A percentile compares a stretch with the other conserved stretches of the same genome.
Evolutionary conservation across 2,329 filamentous ascomycete species (phyloP).

Genomic region (Penicillium crustosum): DNA sequence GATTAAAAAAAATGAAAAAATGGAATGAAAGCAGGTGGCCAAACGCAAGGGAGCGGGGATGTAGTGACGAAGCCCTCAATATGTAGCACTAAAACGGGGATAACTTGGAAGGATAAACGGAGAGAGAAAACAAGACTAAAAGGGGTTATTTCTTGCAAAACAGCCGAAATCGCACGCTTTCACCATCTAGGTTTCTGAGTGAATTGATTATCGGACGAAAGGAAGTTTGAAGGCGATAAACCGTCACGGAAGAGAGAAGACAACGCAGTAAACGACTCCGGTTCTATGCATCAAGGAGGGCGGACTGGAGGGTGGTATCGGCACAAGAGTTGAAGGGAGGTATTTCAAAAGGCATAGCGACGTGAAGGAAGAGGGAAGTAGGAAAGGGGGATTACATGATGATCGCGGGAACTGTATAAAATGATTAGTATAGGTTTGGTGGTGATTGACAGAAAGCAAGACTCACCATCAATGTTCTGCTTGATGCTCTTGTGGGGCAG

Average conservation of each 20-base stretch:
- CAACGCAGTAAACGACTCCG: conserved; percentile 39
- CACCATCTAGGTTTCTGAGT: conserved; percentile 36
- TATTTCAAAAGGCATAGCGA: conserved; percentile 29
- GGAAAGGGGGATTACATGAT: conserved; percentile 46
- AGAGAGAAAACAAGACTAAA: conserved; percentile 23
- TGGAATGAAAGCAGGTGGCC: conserved; percentile 8
- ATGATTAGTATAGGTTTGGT: conserved; percentile 6
- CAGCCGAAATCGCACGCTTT: conserved; percentile 21
- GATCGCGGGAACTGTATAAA: conserved; percentile 45
- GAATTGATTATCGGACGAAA: conserved; percentile 21
- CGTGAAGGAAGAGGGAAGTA: conserved; percentile 22
- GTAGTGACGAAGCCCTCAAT: conserved; percentile 11
- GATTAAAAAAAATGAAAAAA: conserved; percentile 16
- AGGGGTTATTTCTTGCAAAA: conserved; percentile 23
- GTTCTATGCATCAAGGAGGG: conserved; percentile 37
- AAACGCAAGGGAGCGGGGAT: conserved; percentile 18
- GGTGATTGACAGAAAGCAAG: neutral
- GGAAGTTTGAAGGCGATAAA: conserved; percentile 19
- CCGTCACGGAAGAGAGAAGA: conserved; percentile 25
- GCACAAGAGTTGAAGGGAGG: conserved; percentile 20
- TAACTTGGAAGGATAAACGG: conserved; percentile 9
- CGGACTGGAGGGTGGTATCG: conserved; percentile 27
- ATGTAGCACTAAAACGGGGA: conserved; percentile 9
- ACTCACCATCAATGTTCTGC: conserved; percentile 82
- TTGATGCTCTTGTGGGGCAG: conserved; percentile 99